Evolutionary conservation across 2,329 filamentous ascomycete species (phyloP), one percentile per base, ranked within the genome.

Genomic region (Metarhizium anisopliae): DNA sequence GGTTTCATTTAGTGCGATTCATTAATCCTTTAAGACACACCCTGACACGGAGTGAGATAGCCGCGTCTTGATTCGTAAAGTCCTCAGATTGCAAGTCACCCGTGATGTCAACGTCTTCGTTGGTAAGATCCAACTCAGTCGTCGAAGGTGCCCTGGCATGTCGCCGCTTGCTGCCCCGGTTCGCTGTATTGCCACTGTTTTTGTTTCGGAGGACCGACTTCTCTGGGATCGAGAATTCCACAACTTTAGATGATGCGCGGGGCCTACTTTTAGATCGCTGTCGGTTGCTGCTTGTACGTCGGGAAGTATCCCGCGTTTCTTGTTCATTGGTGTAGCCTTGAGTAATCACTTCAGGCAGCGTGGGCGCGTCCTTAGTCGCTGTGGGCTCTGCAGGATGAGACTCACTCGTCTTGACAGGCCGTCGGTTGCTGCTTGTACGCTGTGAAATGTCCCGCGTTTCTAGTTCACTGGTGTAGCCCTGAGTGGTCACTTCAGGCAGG

Each of bases 101-200:
- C 6, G 70, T 71, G 0, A 68, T 69, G 50, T 73, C 70, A 13
- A 72, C 70, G 20, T 62, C 60, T 3, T 71, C 68, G 8, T 66
- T 63, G 20, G 67, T 59, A 5, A 61, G 61, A 32, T 70, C 64
- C 49, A 64, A 55, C 2, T 65, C 63, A 29, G 58, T 58, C 3
- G 59, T 56, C 1, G 61, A 59, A 35, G 63, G 54, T 8, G 25
- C 49, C 50, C 47, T 47, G 42, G 50, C 29, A 29, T 58, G 56
- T 36, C 70, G 69, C 7, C 73, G 70, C 63, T 75, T 76, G 68
- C 73, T 75, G 13, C 73, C 71, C 52, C 70, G 68, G 60, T 75
- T 76, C 8, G 73, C 72, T 10, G 68, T 56, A 35, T 70, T 70
- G 53, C 68, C 66, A 52, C 57, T 56, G 50, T 53, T 63, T 60